Conservation (phyloP, 805 yeast genomes). For the Clavispora fructus region DNA sequence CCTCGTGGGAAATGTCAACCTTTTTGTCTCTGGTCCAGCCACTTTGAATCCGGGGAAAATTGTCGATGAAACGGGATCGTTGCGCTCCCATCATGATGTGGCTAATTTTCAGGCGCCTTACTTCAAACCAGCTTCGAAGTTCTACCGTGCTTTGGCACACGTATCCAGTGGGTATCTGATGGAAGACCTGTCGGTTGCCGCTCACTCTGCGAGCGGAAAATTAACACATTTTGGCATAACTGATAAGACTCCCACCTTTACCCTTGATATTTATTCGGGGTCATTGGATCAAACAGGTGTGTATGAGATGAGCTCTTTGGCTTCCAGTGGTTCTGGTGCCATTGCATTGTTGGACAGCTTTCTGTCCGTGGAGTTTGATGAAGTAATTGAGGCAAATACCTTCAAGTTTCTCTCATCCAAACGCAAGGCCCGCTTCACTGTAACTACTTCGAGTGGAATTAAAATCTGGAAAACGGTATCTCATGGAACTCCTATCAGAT, state of each 20-base stretch:
- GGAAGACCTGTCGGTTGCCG: slow-evolving; percentile 12
- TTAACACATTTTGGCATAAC: slow-evolving; percentile 18
- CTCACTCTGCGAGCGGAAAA: slow-evolving; percentile 14
- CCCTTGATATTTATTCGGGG: slow-evolving; percentile 30
- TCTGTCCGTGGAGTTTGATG: slow-evolving; percentile 17
- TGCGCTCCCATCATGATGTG: slow-evolving; percentile 35
- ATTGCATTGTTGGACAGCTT: slow-evolving; percentile 28
- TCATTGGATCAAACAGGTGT: slow-evolving; percentile 39
- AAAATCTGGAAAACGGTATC: slow-evolving; percentile 31
- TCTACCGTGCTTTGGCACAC: slow-evolving; percentile 24
- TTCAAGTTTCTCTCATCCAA: not conserved
- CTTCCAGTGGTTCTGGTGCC: slow-evolving; percentile 28
- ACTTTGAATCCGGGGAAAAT: slow-evolving; percentile 34
- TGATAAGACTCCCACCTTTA: slow-evolving; percentile 19
- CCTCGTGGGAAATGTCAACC: slow-evolving; percentile 22
- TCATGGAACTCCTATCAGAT: slow-evolving; percentile 29
- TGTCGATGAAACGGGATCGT: slow-evolving; percentile 12
- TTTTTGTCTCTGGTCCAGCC: slow-evolving; percentile 37
- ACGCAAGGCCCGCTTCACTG: slow-evolving; percentile 17
- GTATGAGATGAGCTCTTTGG: slow-evolving; percentile 36
- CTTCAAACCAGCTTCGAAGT: slow-evolving; percentile 21
- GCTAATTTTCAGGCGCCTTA: slow-evolving; percentile 24
- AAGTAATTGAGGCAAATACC: slow-evolving; percentile 10
- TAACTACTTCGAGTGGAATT: slow-evolving; percentile 26
- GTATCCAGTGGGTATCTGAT: slow-evolving; percentile 25